Evolutionary conservation across 83 land plant species (phyloP), one percentile per base, ranked within the genome.

Genomic region (Picea abies): DNA sequence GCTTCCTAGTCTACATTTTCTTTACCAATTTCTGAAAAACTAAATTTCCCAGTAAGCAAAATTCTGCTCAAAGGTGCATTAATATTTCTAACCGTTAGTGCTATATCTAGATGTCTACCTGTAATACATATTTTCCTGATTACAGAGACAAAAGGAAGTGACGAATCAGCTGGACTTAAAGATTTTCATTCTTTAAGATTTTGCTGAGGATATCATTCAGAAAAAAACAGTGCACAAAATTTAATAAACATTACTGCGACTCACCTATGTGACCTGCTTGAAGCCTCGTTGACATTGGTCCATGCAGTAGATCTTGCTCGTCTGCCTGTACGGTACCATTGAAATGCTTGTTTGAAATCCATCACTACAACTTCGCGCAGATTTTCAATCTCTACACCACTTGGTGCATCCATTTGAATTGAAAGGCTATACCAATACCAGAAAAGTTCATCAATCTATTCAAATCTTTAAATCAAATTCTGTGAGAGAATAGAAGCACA

Each of bases 211-310:
- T 66, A 29, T 69, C 73, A 35, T 69, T 29, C 32, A 35, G 37
- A 69, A 35, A 69, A 11, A 29, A 15, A 20, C 61, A 81, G 5
- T 37, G 81, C 32, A 72, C 69, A 3, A 73, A 20, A 5, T 41
- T 29, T 39, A 35, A 15, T 77, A n/a, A 63, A 20, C 19, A 15
- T 29, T 47, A 61, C 26, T 41, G 37, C 14, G 84, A 83, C 91
- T 81, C 86, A 96, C 98, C 98, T 94, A 81, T 96, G 98, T n/a
- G 98, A 96, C 82, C 98, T 86, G 87, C 98, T 96, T 12, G 97
- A 96, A n/a, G 91, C 80, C 39, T 91, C 94, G 85, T 96, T 96
- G 25, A 93, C 92, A 76, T 92, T 93, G 39, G 98, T 96, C 87
- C 93, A 91, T 10, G 97, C 85, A 64, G 98, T 96, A 35, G 98